Conservation (phyloP, 2,329 filamentous ascomycete species). For the Coniochaeta pulveracea region DNA sequence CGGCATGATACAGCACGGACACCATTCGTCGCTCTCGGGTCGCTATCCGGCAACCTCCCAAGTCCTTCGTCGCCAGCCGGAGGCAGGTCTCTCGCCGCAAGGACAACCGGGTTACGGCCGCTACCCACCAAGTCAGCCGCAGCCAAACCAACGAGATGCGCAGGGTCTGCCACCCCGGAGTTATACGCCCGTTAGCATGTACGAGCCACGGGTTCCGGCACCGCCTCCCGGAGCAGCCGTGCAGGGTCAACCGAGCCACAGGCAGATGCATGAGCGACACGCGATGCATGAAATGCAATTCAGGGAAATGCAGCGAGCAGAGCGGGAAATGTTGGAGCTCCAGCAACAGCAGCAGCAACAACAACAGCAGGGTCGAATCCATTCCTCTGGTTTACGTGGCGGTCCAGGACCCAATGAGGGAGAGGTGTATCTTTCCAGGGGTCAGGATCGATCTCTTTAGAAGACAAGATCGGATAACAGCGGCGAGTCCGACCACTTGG, state of each 20-base stretch:
- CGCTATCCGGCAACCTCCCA: conserved; percentile 13
- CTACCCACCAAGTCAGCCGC: conserved; percentile 7
- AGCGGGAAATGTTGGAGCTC: conserved; percentile 2
- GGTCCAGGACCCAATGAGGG: no score
- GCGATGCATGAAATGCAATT: conserved; percentile 5
- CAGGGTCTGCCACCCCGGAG: conserved; percentile 8
- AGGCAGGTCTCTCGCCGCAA: conserved; percentile 8
- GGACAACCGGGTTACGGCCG: conserved; percentile 6
- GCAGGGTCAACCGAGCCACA: conserved; percentile 6
- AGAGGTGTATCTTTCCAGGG: no score
- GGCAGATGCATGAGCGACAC: conserved; percentile 5
- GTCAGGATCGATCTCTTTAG: no score
- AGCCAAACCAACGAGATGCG: background rate
- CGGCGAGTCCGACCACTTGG: no score
- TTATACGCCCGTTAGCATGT: conserved; percentile 17
- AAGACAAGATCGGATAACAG: no score
- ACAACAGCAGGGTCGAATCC: conserved; percentile 4
- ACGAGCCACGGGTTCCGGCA: conserved; percentile 10
- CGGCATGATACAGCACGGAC: conserved; percentile 15
- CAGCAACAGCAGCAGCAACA: conserved; percentile 5
- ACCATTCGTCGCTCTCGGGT: conserved; percentile 16
- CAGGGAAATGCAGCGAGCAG: conserved; percentile 6
- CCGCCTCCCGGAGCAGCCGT: conserved; percentile 2
- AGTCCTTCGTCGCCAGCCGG: conserved; percentile 4
- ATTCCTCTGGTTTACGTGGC: no score